phyloP scores from a whole-genome alignment of 495 filamentous ascomycete species.

The Sporormia fimetaria region DNA sequence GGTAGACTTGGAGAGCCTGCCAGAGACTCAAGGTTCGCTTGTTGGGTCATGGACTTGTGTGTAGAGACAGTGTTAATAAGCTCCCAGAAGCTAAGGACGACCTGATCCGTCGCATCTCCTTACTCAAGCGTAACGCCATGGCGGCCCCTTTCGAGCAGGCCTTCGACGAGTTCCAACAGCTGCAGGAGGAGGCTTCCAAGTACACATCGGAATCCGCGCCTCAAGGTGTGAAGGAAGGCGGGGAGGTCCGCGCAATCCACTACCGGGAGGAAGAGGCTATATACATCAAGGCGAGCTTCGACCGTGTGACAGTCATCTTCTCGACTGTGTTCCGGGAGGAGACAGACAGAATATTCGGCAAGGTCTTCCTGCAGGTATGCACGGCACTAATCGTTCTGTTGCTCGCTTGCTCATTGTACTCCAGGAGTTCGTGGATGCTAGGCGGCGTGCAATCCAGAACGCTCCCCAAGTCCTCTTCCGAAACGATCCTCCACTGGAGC shows the following conservation, averaged over 20 bases:
- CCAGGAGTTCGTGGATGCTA: conserved; percentile 91
- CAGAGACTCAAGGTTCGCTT: conserved; percentile 53
- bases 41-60: not conserved
- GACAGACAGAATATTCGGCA: conserved; percentile 92
- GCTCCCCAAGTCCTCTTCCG: conserved; percentile 96
- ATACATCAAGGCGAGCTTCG: conserved; percentile 93
- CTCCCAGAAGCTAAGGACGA: conserved; percentile 63
- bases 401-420: conserved; percentile 1
- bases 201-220: conserved; percentile 87
- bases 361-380: conserved; percentile 71
- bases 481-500: conserved; percentile 85
- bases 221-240: conserved; percentile 74
- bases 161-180: conserved; percentile 78
- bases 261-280: conserved; percentile 99
- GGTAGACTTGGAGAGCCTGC: conserved; percentile 78
- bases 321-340: conserved; percentile 96
- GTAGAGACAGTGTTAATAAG: conserved; percentile 1
- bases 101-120: conserved; percentile 68
- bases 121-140: conserved; percentile 96
- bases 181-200: conserved; percentile 77
- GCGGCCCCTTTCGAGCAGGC: conserved; percentile 94
- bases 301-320: conserved; percentile 97
- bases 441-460: conserved; percentile 90
- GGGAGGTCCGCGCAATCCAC: conserved; percentile 89
- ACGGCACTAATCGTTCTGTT: not conserved